Percentiles rank a stretch among this genome's conserved stretches.
Conservation (phyloP, 768 basidiomycete species). For the Xerocomellus dryophilus region DNA sequence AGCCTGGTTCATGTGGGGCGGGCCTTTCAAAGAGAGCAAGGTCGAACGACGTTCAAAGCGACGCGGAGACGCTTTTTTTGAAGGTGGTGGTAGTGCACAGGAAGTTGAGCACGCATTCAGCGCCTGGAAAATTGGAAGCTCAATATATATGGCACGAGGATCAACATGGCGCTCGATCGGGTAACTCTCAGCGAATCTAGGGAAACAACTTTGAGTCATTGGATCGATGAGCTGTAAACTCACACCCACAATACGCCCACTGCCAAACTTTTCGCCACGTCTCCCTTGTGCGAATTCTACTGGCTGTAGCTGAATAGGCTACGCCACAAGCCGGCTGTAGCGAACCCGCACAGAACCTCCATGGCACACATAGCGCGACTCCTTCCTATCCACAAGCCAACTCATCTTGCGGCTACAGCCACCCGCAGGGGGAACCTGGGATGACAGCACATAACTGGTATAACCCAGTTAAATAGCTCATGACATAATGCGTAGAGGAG, state of each 20-base stretch:
- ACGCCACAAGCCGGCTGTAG: not conserved
- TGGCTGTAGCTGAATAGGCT: not conserved
- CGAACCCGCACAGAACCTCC: not conserved
- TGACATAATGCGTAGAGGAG: slow-evolving; percentile 7
- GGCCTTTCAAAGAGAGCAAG: not conserved
- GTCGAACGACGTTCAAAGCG: not conserved
- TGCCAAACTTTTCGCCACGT: not conserved
- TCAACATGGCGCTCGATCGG: slow-evolving; percentile 1
- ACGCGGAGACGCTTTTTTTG: not conserved
- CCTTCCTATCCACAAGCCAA: not conserved
- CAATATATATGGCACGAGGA: not conserved
- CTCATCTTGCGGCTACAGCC: not conserved
- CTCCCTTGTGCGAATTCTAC: not conserved
- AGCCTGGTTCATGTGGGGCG: slow-evolving; percentile 12
- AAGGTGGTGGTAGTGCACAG: not conserved
- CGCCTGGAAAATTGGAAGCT: not conserved
- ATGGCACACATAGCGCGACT: not conserved
- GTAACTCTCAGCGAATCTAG: not conserved
- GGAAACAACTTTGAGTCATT: not conserved
- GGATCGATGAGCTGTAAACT: not conserved
- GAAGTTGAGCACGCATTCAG: not conserved
- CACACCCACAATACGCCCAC: not conserved
- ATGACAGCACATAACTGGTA: not conserved
- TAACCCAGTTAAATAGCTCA: slow-evolving; percentile 9
- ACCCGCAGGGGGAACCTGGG: not conserved